Base-by-base conservation (phyloP, 2,329 filamentous ascomycete genomes). In the Exophiala sp. region DNA sequence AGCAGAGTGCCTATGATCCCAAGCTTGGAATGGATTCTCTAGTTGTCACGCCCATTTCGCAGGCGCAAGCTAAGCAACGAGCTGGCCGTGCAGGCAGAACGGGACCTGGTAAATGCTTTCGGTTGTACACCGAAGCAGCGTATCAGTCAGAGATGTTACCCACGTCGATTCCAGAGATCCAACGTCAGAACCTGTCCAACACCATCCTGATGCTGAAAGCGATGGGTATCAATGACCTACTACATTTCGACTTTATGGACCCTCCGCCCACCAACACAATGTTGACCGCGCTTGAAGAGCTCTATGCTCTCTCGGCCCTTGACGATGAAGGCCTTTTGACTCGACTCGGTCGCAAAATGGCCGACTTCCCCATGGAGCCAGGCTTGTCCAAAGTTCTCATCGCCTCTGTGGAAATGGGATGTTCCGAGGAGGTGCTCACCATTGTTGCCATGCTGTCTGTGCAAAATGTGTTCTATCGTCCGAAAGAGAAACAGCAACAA, bases 191-290 rank as follows among this genome's bases (percentile, higher is more conserved):
- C 62, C 65, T 98, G 46, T 86, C 88, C 0, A 83, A 86, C 60
- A 96, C 91, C 0, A 97, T 98, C 66, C 77, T 98, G 40, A 95
- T 96, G 86, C 79, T 98, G 43, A 98, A 98, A 66, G 93, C 93
- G 0, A 97, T 98, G 89, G 93, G 94, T 2, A 97, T 98, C 68
- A 97, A 98, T 64, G 93, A 98, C 64, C 75, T 98, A 1, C 77
- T 98, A 10, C 89, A 95, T 64, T 98, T 98, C 63, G 91, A 97
- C 69, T 98, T 98, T 63, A 97, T 98, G 91, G 93, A 98, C 63
- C 90, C 93, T 0, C 93, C 93, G 0, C 93, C 93, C 0, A 93
- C 93, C 23, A 96, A 97, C 63, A 97, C 93, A 10, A 96, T 97
- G 88, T 78, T 98, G 57, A 95, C 89, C 43, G 93, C 93, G 0